Evolutionary conservation across 257 asterid genomes (phyloP), one percentile per base, ranked within the genome.

Genomic region (Ilex aquifolium): DNA sequence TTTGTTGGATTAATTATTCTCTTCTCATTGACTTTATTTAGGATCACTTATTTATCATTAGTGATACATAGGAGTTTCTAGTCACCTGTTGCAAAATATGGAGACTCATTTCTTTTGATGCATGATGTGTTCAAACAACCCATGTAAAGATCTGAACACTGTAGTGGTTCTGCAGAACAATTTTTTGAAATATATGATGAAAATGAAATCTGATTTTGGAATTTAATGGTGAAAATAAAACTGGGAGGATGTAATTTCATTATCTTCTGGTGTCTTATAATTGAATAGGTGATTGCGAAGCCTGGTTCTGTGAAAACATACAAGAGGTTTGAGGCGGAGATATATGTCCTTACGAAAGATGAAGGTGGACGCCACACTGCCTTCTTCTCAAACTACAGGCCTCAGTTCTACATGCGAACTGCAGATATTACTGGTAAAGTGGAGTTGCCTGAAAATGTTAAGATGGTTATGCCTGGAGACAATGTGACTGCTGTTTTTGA

Each of bases 381-480:
- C 40, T 93, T 93, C 72, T 88, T 93, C 79, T 85, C 97, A 62
- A 93, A 93, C 70, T 93, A 93, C 70, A 84, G 78, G 70, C 99
- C 99, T 69, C 99, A 93, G 51, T 93, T 93, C 73, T 93, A 93
- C 89, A 30, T 93, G 95, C 81, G 99, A 76, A 93, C 99, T 16
- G 99, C 97, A n/a, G 99, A 93, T 69, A 79, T 93, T 70, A 93
- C 96, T 39, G 99, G 99, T 62, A 93, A 86, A 74, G 97, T 93
- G 40, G 95, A 93, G 76, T 77, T 93, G 74, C 99, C 99, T 2
- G 96, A 88, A 80, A 88, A 83, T 63, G 97, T 94, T 60, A 94
- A 90, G 91, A 94, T 94, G 99, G 99, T 94, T 71, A 94, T 94
- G 99, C 99, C 99, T 1, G 99, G 99, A 57, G 99, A 94, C 85